Percentiles rank a stretch among this genome's conserved stretches.
Conservation (phyloP, 177 flowering plant species). For the Vitis hybrid region DNA sequence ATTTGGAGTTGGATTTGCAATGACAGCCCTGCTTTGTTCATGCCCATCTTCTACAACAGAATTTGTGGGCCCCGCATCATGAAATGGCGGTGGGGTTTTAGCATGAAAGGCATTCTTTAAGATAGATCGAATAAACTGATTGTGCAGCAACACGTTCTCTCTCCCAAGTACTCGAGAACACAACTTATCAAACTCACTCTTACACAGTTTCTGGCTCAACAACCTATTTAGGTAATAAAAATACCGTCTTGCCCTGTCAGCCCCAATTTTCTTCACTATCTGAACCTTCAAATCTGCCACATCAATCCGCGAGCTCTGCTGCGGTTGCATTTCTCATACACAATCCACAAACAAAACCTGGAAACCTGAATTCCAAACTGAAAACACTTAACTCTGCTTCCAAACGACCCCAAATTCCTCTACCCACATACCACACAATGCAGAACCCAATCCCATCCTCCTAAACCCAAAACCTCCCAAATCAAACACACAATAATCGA, state of each 20-base stretch:
- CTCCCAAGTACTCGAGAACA: slow-evolving; percentile 70
- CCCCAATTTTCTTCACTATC: slow-evolving; percentile 81
- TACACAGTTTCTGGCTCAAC: slow-evolving; percentile 70
- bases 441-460: slow-evolving; percentile 3
- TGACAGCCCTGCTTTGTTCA: slow-evolving; percentile 38
- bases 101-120: slow-evolving; percentile 81
- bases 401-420: slow-evolving; percentile 14
- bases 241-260: slow-evolving; percentile 66
- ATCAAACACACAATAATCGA: slow-evolving; percentile 2
- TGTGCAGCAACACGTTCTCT: slow-evolving; percentile 83
- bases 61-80: slow-evolving; percentile 33
- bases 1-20: slow-evolving; percentile 31
- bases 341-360: slow-evolving; percentile 25
- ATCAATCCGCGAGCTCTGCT: slow-evolving; percentile 66
- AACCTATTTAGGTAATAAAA: slow-evolving; percentile 66
- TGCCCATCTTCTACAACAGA: slow-evolving; percentile 41
- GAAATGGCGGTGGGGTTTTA: slow-evolving; percentile 57
- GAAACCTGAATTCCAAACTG: slow-evolving; percentile 6
- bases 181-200: slow-evolving; percentile 74
- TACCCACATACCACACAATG: slow-evolving; percentile 9
- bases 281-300: slow-evolving; percentile 69
- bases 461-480: slow-evolving; percentile 1
- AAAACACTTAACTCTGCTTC: slow-evolving; percentile 8
- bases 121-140: slow-evolving; percentile 73
- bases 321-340: slow-evolving; percentile 76